Evolutionary conservation across 441 rosid genomes (phyloP), one percentile per base, ranked within the genome.

Genomic region (Populus hybrid): DNA sequence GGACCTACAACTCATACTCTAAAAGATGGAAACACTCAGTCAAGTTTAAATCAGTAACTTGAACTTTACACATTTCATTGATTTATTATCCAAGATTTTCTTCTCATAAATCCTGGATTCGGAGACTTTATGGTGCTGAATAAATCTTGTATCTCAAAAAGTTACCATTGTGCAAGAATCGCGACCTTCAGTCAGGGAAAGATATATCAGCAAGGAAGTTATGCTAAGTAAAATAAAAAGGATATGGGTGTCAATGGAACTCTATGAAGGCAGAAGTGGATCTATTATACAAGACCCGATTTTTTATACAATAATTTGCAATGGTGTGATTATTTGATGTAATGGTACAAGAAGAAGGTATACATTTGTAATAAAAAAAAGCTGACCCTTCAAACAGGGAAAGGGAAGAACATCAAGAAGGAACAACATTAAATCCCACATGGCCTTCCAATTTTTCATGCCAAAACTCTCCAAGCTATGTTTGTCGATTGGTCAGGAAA

Each of bases 391-490:
- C 61, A 16, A 53, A 53, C 61, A 5, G 61, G 61, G 21, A 53
- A 53, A 53, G 61, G 61, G 21, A 61, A 61, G 24, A 9, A 61
- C 32, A 21, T 23, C 32, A 57, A 19, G 6, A 59, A 35, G 50
- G 30, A 32, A 34, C 21, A 61, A 73, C n/a, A 61, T 8, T 53
- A 53, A 59, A 24, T 69, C 9, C 10, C 69, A 12, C 28, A 11
- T 73, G 50, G 38, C 5, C 76, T 21, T 61, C 68, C 12, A 30
- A 73, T 23, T 10, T 61, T 73, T 73, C 76, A 73, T 34, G 69
- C 7, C 32, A 61, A 16, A 34, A 59, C 57, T 35, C 69, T 57
- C 11, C 75, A 57, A 32, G 18, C 67, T 6, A 38, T 19, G 26
- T 6, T 70, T 66, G 30, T 18, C 35, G 5, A 14, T 19, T 21